Evolutionary conservation across 2,329 filamentous ascomycete genomes (phyloP).

Genomic region (Gnomoniopsis smithogilvyi): DNA sequence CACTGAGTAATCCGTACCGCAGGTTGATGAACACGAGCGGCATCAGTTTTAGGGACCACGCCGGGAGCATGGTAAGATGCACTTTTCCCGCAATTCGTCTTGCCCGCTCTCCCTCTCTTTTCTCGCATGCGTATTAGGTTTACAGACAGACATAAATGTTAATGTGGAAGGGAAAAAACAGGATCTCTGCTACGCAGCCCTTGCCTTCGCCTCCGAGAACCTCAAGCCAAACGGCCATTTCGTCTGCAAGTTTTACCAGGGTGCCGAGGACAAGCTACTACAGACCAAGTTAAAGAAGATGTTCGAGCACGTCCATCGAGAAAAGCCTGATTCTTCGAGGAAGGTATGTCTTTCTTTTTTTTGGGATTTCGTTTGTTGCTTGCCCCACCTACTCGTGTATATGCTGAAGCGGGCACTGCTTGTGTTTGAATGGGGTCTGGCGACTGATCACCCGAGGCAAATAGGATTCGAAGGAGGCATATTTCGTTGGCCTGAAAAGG

Average conservation of each 20-base stretch:
- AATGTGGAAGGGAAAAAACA: slow-evolving; percentile 32
- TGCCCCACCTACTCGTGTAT: background rate
- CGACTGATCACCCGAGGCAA: background rate
- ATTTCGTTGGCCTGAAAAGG: slow-evolving; percentile 75
- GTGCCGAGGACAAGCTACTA: slow-evolving; percentile 76
- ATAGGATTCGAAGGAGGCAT: slow-evolving; percentile 81
- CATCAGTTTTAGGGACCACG: slow-evolving; percentile 80
- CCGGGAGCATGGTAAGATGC: slow-evolving; percentile 80
- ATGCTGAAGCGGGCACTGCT: background rate
- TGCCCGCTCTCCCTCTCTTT: background rate
- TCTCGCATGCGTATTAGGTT: background rate
- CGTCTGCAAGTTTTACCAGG: slow-evolving; percentile 97
- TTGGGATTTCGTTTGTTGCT: background rate
- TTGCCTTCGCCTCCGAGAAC: slow-evolving; percentile 82
- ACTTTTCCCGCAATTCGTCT: background rate
- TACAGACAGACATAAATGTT: too few species aligned
- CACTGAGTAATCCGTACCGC: slow-evolving; percentile 85
- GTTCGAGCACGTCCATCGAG: slow-evolving; percentile 76
- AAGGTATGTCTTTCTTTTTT: slow-evolving; percentile 54
- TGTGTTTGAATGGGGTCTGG: too few species aligned
- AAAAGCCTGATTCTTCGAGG: slow-evolving; percentile 90
- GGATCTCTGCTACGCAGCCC: slow-evolving; percentile 86
- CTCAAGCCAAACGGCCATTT: slow-evolving; percentile 82
- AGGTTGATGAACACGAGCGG: slow-evolving; percentile 99
- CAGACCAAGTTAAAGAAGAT: slow-evolving; percentile 71